Evolutionary conservation across 2,329 filamentous ascomycete genomes (phyloP), one percentile per base, ranked within the genome.

Genomic region (Emmonsiellopsis sp.): DNA sequence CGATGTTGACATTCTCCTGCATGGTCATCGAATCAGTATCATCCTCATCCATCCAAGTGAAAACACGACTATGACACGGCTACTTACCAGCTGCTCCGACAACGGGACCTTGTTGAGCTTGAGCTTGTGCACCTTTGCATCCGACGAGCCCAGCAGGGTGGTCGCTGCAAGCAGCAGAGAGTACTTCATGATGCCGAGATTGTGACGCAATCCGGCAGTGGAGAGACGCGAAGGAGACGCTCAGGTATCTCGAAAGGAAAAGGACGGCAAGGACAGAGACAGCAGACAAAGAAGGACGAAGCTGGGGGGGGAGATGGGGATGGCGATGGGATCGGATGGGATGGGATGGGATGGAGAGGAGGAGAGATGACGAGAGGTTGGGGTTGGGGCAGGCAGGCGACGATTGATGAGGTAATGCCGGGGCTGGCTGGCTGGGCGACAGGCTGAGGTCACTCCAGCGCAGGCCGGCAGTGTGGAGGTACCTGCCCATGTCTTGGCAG

Each of bases 61-160:
- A 55, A 34, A 39, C 33, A 43, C 21, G 21, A 42, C 51, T 55
- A 78, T 87, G 32, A 39, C 33, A 43, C 21, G 21, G 40, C 51
- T 55, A 78, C 87, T 69, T 77, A 95, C 91, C 67, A 98, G 82
- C 78, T 97, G 93, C 72, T 97, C 88, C 49, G 85, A 81, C 55
- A 98, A 78, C 62, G 93, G 86, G 58, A 97, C 77, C 86, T 98
- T 98, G 82, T 96, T 87, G 67, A 98, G 85, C 81, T 94, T 93
- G 82, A 96, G 86, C 81, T 89, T 94, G 83, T 97, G 89, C 61
- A 95, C 80, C 66, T 84, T 89, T 63, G 89, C 92, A 69, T 87
- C 81, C 69, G 87, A 87, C 70, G 86, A 84, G 77, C 87, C 87
- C 67, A 91, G 80, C 79, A 94, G 83, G 77, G 85, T 80, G 66